Evolutionary conservation across 2,329 filamentous ascomycete genomes (phyloP), one percentile per base, ranked within the genome.

Genomic region (Colletotrichum aenigma): DNA sequence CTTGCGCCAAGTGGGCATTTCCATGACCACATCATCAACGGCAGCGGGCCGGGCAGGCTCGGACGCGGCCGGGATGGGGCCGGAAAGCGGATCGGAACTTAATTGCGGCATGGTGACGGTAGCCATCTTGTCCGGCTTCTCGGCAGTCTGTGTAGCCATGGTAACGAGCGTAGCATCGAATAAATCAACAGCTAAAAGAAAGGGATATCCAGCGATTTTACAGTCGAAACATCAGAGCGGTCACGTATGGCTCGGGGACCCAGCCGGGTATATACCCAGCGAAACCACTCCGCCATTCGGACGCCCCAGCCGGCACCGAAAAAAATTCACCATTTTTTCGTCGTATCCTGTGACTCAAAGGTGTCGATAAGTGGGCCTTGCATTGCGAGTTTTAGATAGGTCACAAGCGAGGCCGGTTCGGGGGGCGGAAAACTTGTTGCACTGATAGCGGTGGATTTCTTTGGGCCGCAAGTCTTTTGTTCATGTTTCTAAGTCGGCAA

Each of bases 11-110:
- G 67, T 24, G 28, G 78, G 66, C 66, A 79, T 75, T 30, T 78
- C 68, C 66, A 77, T 61, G 28, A 71, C 76, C 6, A 32, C 66
- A 18, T 81, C 81, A 77, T 79, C 78, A 68, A 77, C n/a, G 34
- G 77, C 75, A n/a, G 70, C 75, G 73, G 73, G 75, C 62, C 73
- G 78, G 70, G 60, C 61, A 67, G 43, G 71, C 75, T 67, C 79
- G 36, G 74, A 66, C 18, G 71, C 30, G 30, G 36, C 61, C 56
- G 64, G 30, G 21, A 58, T 24, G 43, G 73, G 64, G 56, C 73
- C 73, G 64, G 70, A 58, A 13, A 64, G 34, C 13, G 73, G 73
- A 75, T 56, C 52, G 38, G 69, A n/a, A 16, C 30, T 67, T 12
- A 9, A 26, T 8, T 34, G 69, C 28, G 72, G 68, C 4, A 32